Conservation (phyloP, 2,329 filamentous ascomycete species). For the Capronia americana region DNA sequence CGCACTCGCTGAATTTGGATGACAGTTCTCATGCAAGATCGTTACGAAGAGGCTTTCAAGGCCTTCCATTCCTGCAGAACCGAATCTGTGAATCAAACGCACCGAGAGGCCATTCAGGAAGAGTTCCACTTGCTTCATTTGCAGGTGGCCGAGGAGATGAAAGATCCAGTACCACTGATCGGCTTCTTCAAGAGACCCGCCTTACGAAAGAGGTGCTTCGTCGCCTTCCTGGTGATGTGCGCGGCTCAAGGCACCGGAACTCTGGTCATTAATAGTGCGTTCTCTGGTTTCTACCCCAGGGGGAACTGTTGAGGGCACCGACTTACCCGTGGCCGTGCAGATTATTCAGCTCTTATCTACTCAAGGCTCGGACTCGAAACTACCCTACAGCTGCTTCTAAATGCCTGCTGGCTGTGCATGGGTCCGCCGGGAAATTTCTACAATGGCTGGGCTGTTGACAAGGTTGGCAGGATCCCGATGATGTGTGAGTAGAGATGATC, state of each 20-base stretch:
- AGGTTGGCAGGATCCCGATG: slow-evolving; percentile 43
- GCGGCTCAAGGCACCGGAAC: slow-evolving; percentile 22
- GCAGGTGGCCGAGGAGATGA: slow-evolving; percentile 25
- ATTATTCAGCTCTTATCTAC: slow-evolving; percentile 29
- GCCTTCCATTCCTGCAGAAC: too few species aligned
- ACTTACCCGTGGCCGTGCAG: too few species aligned
- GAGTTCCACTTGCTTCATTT: slow-evolving; percentile 29
- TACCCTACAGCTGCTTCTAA: slow-evolving; percentile 17
- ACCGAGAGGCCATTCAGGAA: slow-evolving; percentile 16
- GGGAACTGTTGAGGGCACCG: too few species aligned
- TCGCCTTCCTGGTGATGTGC: slow-evolving; percentile 24
- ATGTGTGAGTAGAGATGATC: too few species aligned
- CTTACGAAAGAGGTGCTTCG: slow-evolving; percentile 33
- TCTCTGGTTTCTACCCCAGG: too few species aligned
- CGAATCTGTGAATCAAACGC: slow-evolving; percentile 22
- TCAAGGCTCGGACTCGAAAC: slow-evolving; percentile 19
- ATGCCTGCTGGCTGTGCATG: slow-evolving; percentile 22
- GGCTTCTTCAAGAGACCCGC: slow-evolving; percentile 30
- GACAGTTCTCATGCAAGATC: too few species aligned
- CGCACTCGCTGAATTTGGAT: too few species aligned
- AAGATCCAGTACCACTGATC: slow-evolving; percentile 18
- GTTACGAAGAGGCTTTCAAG: too few species aligned
- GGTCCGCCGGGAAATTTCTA: slow-evolving; percentile 29
- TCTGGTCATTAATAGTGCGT: slow-evolving; percentile 29
- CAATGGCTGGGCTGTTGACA: slow-evolving; percentile 45